Percentiles rank a stretch among this genome's conserved stretches.
These are phyloP conservation scores for Pinguiococcus pyrenoidosus DNA, from an alignment of 108 stramenopile species.

Conservation along the genomic window DNA sequence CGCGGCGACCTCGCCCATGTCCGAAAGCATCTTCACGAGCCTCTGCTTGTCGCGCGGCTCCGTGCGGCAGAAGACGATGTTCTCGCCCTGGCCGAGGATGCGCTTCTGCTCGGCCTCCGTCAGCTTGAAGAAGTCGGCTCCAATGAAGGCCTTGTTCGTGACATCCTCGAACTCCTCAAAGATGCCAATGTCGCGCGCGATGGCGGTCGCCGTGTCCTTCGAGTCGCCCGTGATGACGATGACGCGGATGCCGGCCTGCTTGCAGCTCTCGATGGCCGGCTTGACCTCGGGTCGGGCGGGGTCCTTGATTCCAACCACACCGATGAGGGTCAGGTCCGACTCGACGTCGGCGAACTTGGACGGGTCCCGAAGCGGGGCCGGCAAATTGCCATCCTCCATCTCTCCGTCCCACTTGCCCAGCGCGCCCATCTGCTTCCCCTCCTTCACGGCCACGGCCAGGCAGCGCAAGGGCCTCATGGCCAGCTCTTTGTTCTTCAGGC, in stretches of 20 bases:
- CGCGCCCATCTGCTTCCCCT: conserved; percentile 41
- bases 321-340: conserved; percentile 76
- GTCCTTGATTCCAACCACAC: conserved; percentile 90
- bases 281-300: conserved; percentile 95
- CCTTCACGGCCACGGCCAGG: conserved; percentile 77
- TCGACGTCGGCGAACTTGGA: conserved; percentile 71
- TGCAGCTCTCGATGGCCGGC: conserved; percentile 68
- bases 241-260: conserved; percentile 82
- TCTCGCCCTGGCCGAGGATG: conserved; percentile 41
- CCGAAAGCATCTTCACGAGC: conserved; percentile 73
- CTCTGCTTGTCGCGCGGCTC: conserved; percentile 94
- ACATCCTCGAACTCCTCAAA: conserved; percentile 28
- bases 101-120: conserved; percentile 17
- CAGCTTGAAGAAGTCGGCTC: conserved; percentile 32
- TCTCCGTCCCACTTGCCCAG: conserved; percentile 26
- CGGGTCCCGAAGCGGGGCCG: conserved; percentile 30
- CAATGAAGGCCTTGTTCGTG: conserved; percentile 26
- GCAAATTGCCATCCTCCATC: conserved; percentile 12
- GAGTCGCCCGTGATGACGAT: conserved; percentile 98
- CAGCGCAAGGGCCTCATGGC: conserved; percentile 79
- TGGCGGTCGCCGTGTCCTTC: conserved; percentile 83
- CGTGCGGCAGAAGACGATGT: conserved; percentile 90
- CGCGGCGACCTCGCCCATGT: conserved; percentile 70
- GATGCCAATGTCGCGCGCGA: conserved; percentile 60
- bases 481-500: conserved; percentile 55